These are phyloP conservation scores for Globisporangium polare DNA, from an alignment of 352 stramenopile genomes.

Conservation along the genomic window DNA sequence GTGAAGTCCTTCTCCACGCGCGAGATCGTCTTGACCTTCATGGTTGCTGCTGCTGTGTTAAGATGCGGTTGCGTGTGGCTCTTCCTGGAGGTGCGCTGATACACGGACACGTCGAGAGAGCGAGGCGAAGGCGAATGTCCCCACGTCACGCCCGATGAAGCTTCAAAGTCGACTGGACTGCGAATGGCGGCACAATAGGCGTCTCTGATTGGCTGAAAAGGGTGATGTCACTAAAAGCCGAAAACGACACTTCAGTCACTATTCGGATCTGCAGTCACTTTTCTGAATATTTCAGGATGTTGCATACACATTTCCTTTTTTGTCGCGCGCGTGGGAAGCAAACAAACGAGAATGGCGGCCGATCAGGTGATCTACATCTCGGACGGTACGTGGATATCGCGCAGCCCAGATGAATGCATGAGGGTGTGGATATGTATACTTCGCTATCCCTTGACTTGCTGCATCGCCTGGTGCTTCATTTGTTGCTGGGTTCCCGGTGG, in stretches of 20 bases:
- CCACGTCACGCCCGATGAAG: constrained; percentile 1
- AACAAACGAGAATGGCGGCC: constrained; percentile 5
- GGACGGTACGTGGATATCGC: constrained; percentile 27
- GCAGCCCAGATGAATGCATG: not conserved
- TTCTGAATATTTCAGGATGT: not conserved
- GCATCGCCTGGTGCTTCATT: not conserved
- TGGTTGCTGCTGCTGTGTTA: constrained; percentile 28
- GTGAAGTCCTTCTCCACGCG: constrained; percentile 93
- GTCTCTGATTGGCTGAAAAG: constrained; percentile 1
- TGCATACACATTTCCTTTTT: not conserved
- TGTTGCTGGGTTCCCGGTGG: not conserved
- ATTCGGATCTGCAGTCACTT: not conserved
- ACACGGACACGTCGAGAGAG: not conserved
- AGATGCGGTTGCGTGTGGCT: not conserved
- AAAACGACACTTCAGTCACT: not conserved
- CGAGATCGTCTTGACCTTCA: constrained; percentile 99
- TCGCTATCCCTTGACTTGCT: not conserved
- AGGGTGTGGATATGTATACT: not conserved
- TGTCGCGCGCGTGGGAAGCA: not conserved
- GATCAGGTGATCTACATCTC: constrained; percentile 47
- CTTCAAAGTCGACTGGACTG: constrained; percentile 5
- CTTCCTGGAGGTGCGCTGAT: not conserved
- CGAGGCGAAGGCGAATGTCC: constrained; percentile 4
- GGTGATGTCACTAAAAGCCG: not conserved
- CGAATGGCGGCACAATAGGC: not conserved